Percentiles rank a stretch among this genome's conserved stretches.
phyloP scores from a whole-genome alignment of 371 early-diverging fungal species.

The Mortierella sp. region DNA sequence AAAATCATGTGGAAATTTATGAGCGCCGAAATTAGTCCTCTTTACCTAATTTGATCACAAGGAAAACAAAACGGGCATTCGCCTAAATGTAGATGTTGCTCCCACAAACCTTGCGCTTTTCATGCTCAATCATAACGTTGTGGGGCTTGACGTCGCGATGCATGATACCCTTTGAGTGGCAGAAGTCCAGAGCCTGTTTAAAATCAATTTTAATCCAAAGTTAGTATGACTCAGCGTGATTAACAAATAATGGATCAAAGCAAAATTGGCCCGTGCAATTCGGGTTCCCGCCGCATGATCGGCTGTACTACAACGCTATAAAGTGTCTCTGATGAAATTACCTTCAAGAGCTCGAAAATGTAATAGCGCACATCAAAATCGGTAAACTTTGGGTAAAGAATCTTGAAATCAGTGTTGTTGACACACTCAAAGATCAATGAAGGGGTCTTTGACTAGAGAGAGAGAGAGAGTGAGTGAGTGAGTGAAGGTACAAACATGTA shows the following conservation, averaged over 20 bases:
- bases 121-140: constrained; percentile 99
- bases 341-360: constrained; percentile 96
- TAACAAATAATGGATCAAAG: background rate
- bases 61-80: background rate
- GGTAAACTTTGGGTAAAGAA: constrained; percentile 81
- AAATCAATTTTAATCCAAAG: background rate
- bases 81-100: background rate
- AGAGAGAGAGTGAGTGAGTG: background rate
- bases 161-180: constrained; percentile 99
- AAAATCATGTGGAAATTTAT: background rate
- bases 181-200: constrained; percentile 92
- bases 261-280: constrained; percentile 5
- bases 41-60: background rate
- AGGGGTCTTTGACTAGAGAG: constrained; percentile 89
- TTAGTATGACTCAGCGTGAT: background rate
- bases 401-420: constrained; percentile 86
- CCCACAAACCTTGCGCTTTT: constrained; percentile 80
- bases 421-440: constrained; percentile 98
- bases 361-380: constrained; percentile 97
- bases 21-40: background rate
- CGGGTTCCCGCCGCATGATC: background rate
- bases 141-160: constrained; percentile 99
- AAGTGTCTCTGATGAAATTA: constrained; percentile 27
- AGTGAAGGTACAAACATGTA: background rate
- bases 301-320: background rate